Evolutionary conservation across 148 eudicot genomes (phyloP).

Genomic region (Silene uniflora): DNA sequence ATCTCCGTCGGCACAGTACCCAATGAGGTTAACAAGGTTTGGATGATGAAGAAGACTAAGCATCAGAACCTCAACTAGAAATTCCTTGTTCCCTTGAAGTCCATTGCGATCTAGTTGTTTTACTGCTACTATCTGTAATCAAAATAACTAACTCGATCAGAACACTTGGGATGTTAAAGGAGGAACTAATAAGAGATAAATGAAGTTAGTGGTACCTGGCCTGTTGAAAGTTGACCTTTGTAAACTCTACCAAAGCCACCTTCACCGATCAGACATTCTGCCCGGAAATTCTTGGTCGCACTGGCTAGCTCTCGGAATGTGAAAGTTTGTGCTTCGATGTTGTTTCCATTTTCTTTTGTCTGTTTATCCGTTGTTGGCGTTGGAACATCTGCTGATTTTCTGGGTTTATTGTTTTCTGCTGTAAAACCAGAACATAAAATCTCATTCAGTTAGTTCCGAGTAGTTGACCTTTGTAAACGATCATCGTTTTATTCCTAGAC

Average conservation of each 20-base stretch:
- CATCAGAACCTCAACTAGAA: conserved; percentile 70
- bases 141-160: neutral
- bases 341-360: conserved; percentile 28
- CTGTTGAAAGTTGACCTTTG: conserved; percentile 45
- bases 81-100: conserved; percentile 66
- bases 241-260: conserved; percentile 75
- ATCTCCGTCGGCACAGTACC: conserved; percentile 61
- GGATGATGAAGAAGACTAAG: conserved; percentile 64
- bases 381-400: conserved; percentile 26
- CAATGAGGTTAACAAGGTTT: conserved; percentile 61
- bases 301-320: conserved; percentile 61
- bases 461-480: too few relatives aligned
- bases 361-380: conserved; percentile 12
- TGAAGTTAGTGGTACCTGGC: conserved; percentile 36
- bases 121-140: conserved; percentile 50
- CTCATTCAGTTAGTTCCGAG: too few relatives aligned
- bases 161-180: neutral
- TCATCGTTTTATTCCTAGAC: too few relatives aligned
- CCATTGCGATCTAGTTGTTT: conserved; percentile 71
- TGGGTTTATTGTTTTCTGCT: conserved; percentile 31
- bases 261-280: conserved; percentile 62
- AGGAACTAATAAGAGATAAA: neutral
- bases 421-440: neutral
- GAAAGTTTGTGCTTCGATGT: conserved; percentile 58
- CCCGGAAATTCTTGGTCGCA: conserved; percentile 71